Percentiles rank a stretch among this genome's conserved stretches.
Conservation (phyloP, 2,329 filamentous ascomycete species). For the Parastagonospora avenae region DNA sequence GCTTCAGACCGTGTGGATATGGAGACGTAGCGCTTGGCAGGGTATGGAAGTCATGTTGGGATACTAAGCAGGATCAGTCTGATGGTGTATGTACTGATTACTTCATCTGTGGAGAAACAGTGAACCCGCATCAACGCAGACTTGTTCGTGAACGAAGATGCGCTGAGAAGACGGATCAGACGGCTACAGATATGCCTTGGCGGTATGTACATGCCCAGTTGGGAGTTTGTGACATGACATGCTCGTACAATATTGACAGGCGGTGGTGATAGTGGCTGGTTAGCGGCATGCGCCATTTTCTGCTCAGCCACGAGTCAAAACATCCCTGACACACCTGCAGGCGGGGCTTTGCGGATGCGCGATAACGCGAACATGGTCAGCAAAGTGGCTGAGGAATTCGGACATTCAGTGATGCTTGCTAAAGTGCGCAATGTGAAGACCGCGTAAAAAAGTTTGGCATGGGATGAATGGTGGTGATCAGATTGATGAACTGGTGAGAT, state of each 20-base stretch:
- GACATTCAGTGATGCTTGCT: no score
- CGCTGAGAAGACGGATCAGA: no score
- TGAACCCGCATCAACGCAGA: background rate
- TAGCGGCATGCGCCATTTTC: slow-evolving; percentile 27
- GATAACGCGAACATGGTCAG: background rate
- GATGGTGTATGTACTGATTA: no score
- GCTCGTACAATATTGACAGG: slow-evolving; percentile 9
- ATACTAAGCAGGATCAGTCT: background rate
- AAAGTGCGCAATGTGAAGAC: no score
- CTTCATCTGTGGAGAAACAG: no score
- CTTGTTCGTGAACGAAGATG: background rate
- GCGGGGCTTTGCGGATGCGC: no score
- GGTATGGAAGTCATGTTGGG: slow-evolving; percentile 18
- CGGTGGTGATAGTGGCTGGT: slow-evolving; percentile 13
- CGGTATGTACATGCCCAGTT: no score
- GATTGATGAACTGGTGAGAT: no score
- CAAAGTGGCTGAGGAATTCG: background rate
- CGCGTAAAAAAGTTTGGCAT: no score
- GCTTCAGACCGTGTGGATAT: slow-evolving; percentile 18
- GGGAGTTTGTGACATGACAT: slow-evolving; percentile 5
- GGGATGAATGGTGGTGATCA: no score
- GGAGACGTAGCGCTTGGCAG: slow-evolving; percentile 31
- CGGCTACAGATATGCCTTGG: no score
- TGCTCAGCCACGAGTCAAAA: slow-evolving; percentile 13
- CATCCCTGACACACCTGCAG: background rate